phyloP scores from a whole-genome alignment of 306 rosid genomes.

The Psophocarpus tetragonolobus region DNA sequence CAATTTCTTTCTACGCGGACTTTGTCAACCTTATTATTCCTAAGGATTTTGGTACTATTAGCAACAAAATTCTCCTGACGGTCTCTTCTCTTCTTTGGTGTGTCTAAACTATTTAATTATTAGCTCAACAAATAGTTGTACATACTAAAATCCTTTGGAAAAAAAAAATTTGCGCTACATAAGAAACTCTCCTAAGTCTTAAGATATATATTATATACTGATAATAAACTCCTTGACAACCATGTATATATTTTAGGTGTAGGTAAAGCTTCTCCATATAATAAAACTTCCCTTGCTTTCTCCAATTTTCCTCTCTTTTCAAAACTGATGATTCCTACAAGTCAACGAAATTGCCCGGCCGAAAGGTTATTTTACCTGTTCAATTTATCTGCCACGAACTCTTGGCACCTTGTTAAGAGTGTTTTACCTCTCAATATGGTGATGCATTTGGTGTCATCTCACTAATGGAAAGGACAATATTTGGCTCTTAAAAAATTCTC shows the following conservation, averaged over 20 bases:
- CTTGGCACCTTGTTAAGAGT: not conserved
- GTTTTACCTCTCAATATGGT: not conserved
- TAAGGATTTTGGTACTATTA: too few relatives aligned
- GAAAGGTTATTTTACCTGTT: not conserved
- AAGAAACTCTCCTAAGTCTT: too few relatives aligned
- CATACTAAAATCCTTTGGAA: too few relatives aligned
- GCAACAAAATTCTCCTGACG: not conserved
- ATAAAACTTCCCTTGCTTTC: too few relatives aligned
- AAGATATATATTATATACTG: too few relatives aligned
- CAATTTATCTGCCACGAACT: not conserved
- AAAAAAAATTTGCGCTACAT: too few relatives aligned
- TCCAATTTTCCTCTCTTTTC: too few relatives aligned
- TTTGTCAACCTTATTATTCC: too few relatives aligned
- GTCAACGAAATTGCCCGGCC: not conserved
- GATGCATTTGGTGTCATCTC: not conserved
- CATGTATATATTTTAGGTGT: not conserved
- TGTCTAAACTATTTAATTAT: not conserved
- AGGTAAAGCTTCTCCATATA: not conserved
- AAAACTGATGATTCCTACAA: too few relatives aligned
- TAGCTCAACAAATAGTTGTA: not conserved
- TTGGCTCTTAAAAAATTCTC: not conserved
- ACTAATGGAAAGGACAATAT: not conserved
- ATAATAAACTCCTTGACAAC: too few relatives aligned
- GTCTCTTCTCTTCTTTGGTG: too few relatives aligned
- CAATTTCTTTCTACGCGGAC: too few relatives aligned